Evolutionary conservation across 2,329 filamentous ascomycete genomes (phyloP).

Genomic region (Exophiala xenobiotica): DNA sequence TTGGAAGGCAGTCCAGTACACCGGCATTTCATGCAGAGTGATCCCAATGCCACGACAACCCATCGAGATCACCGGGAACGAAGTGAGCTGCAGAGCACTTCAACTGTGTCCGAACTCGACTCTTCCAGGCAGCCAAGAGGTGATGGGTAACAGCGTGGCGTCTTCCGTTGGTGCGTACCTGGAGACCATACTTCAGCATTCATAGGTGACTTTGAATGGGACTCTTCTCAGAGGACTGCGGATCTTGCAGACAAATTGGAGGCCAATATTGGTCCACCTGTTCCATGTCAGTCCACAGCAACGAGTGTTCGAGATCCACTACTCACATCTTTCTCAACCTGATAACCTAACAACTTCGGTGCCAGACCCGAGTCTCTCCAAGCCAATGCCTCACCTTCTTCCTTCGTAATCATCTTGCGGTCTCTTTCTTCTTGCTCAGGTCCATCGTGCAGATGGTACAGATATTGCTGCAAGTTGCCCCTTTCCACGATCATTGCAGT

Average conservation of each 20-base stretch:
- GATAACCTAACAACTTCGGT: slow-evolving; percentile 43
- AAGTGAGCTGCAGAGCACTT: neutral
- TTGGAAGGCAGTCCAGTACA: slow-evolving; percentile 1
- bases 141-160: neutral
- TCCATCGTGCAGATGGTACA: slow-evolving; percentile 63
- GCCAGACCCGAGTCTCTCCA: slow-evolving; percentile 45
- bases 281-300: neutral
- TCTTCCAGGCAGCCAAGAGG: neutral
- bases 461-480: slow-evolving; percentile 61
- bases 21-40: no score
- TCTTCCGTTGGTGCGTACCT: no score
- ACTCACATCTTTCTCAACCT: slow-evolving; percentile 40
- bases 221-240: neutral
- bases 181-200: no score
- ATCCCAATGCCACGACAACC: neutral
- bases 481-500: slow-evolving; percentile 61
- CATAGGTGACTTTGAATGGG: slow-evolving; percentile 7
- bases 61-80: neutral
- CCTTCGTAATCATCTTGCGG: slow-evolving; percentile 35
- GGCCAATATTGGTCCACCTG: slow-evolving; percentile 18
- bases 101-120: neutral
- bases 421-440: slow-evolving; percentile 57
- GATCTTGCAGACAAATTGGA: slow-evolving; percentile 5
- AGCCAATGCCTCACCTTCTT: slow-evolving; percentile 41
- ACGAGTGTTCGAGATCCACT: neutral